Evolutionary conservation across 2,329 filamentous ascomycete genomes (phyloP), one percentile per base, ranked within the genome.

Genomic region (Fusarium phyllophilum): DNA sequence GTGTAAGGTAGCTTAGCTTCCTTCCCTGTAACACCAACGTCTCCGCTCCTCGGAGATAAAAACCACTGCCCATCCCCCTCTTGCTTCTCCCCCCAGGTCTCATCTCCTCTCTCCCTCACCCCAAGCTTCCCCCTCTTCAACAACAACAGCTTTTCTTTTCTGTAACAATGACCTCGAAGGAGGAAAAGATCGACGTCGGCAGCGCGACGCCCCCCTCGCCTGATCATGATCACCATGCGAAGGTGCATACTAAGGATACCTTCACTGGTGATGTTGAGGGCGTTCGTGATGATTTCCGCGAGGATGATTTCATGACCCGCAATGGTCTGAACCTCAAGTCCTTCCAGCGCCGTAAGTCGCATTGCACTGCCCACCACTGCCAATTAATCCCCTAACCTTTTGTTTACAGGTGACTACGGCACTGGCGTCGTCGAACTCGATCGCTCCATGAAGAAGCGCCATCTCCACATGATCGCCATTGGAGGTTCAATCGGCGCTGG

Each of bases 381-480:
- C 42, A 39, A 39, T 24, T 17, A 5, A 26, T 20, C 15, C 24
- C 5, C 75, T 77, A 56, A 76, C 72, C 24, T n/a, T 8, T 17
- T 7, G 14, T 20, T 8, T 6, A 1, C 26, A 78, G 76, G 76
- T 58, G 77, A 78, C 61, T 78, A 72, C 49, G 77, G 77, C 10
- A 77, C 74, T 34, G 77, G 77, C 15, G 73, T 36, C 26, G 63
- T 78, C 56, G 77, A 85, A 75, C 80, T 86, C 52, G 83, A 86
- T 72, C 82, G 83, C 56, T 80, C 82, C 75, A 88, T 90, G 84
- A 87, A 88, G 83, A 83, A 84, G 58, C 86, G 89, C 72, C 89
- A 90, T 80, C 81, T 90, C 74, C 87, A 90, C 81, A 90, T 90
- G 88, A 90, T 90, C 80, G 87, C 88, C 77, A 89, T 90, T 64